These are phyloP conservation scores for Elsinoe fawcettii DNA, from an alignment of 2,329 filamentous ascomycete species.

Conservation along the genomic window DNA sequence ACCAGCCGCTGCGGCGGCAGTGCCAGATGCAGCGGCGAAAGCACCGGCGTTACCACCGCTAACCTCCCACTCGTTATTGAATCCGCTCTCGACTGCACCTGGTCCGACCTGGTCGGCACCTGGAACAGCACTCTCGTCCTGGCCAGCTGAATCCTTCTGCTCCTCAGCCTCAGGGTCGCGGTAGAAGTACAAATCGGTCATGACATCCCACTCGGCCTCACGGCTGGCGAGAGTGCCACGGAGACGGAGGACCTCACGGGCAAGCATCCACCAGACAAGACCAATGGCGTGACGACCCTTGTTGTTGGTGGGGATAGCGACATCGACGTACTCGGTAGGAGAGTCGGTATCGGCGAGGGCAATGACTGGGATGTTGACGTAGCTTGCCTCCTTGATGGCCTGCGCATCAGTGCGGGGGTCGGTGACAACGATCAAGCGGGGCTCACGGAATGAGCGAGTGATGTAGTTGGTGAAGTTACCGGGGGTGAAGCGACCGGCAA, in stretches of 20 bases:
- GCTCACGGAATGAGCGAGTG: constrained; percentile 99
- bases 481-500: constrained; percentile 98
- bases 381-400: constrained; percentile 99
- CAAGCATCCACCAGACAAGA: constrained; percentile 98
- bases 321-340: constrained; percentile 98
- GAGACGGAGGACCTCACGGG: constrained; percentile 98
- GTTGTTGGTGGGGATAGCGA: constrained; percentile 99
- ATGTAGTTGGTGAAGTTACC: constrained; percentile 99
- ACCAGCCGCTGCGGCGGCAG: constrained; percentile 51
- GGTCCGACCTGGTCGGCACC: constrained; percentile 77
- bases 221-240: constrained; percentile 93
- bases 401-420: constrained; percentile 99
- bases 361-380: constrained; percentile 99
- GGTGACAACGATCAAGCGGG: constrained; percentile 97
- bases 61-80: constrained; percentile 82
- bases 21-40: constrained; percentile 55
- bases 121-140: constrained; percentile 79
- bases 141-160: constrained; percentile 78
- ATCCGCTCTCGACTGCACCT: constrained; percentile 69
- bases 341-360: constrained; percentile 99
- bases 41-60: constrained; percentile 56
- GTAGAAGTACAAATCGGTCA: constrained; percentile 99
- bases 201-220: constrained; percentile 97
- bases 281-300: constrained; percentile 99
- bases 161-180: constrained; percentile 99